Conservation (phyloP, 179 eudicot genomes). For the Pouteria campechiana region DNA sequence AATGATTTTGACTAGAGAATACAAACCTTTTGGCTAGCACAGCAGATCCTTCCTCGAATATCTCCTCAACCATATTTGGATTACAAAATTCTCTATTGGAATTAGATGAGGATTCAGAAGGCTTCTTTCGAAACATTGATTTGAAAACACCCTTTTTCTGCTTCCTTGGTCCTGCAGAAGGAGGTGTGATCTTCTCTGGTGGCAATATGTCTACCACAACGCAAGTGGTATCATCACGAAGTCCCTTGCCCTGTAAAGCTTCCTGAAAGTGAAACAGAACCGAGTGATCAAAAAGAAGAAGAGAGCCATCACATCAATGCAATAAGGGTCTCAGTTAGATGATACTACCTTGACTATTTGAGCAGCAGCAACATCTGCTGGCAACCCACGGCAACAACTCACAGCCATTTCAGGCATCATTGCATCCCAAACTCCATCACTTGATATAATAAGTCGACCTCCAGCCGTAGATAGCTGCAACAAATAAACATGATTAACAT, state of each 20-base stretch:
- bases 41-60: conserved; percentile 96
- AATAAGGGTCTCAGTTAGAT: no score
- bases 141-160: conserved; percentile 68
- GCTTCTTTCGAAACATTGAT: conserved; percentile 63
- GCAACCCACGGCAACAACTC: conserved; percentile 79
- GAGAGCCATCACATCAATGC: no score
- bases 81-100: conserved; percentile 44
- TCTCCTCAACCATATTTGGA: conserved; percentile 76
- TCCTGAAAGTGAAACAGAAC: conserved; percentile 52
- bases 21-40: conserved; percentile 73
- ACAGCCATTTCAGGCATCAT: conserved; percentile 69
- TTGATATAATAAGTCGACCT: conserved; percentile 76
- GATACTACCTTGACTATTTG: conserved; percentile 70
- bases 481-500: conserved; percentile 1
- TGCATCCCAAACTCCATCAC: conserved; percentile 99
- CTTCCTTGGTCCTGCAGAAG: conserved; percentile 59
- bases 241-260: conserved; percentile 77
- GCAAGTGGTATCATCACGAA: conserved; percentile 96
- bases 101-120: conserved; percentile 48
- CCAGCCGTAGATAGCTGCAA: conserved; percentile 78
- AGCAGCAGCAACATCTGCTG: conserved; percentile 81
- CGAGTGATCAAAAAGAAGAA: no score
- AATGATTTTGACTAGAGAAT: background rate
- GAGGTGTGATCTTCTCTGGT: conserved; percentile 58
- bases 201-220: conserved; percentile 70